Evolutionary conservation across 1,284 basidiomycete genomes (phyloP), one percentile per base, ranked within the genome.

Genomic region (Takashimella koratensis): DNA sequence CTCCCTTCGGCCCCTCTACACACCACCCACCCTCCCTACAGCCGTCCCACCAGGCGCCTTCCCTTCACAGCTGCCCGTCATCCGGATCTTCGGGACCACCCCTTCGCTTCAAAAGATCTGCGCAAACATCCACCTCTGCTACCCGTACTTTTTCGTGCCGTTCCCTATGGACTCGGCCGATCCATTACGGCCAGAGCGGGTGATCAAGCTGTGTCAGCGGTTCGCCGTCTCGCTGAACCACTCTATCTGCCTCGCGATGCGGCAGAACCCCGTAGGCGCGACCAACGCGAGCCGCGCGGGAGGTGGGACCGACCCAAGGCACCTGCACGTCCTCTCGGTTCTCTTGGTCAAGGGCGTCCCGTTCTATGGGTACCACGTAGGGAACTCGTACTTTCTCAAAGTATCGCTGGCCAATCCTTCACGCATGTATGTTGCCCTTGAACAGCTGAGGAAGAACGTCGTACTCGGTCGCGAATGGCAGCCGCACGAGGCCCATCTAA

Each of bases 341-440:
- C 76, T 92, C 49, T 81, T 95, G 36, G 90, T 94, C 64, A 98
- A 98, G 77, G 95, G 92, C n/a, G 79, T 90, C 21, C 87, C 89
- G 62, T 97, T 98, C 74, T 98, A 98, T 74, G 95, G 95, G 6
- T 98, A 94, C 74, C 88, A 94, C 70, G 80, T 88, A 19, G 84
- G 86, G 23, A 88, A 91, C 68, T 81, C 82, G 10, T 92, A 92
- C 24, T 98, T 90, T 76, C 83, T 98, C 75, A 97, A 97, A 74
- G 83, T 98, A 47, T 80, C 84, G 60, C 78, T 94, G 52, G 79
- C 80, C 46, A 86, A 96, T 63, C 90, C 92, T 4, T 72, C 79
- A 2, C 76, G 84, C 59, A 78, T 87, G 57, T 83, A 79, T 62
- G 84, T 89, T 20, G 82, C 86, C 13, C 82, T 84, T 36, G 84